These are phyloP conservation scores for Ogataea kodamae DNA, from an alignment of 805 yeast species.

Conservation along the genomic window DNA sequence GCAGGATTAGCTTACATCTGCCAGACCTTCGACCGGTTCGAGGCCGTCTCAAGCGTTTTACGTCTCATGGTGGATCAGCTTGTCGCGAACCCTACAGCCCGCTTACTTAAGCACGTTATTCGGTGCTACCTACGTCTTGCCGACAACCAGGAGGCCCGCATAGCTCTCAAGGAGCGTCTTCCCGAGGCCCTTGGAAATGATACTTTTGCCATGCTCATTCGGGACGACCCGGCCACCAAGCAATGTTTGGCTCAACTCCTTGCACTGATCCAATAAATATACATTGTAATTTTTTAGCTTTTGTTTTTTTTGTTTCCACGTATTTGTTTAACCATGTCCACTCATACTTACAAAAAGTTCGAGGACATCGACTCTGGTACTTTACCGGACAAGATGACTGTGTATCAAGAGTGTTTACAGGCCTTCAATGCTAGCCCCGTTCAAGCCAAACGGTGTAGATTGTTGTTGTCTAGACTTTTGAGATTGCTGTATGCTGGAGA, in stretches of 20 bases:
- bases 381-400: constrained; percentile 92
- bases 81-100: constrained; percentile 69
- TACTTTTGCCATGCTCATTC: constrained; percentile 71
- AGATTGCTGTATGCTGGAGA: constrained; percentile 84
- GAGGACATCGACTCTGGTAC: constrained; percentile 69
- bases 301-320: constrained; percentile 11
- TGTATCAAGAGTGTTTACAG: constrained; percentile 90
- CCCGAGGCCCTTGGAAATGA: constrained; percentile 89
- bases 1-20: constrained; percentile 89
- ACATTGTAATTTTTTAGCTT: constrained; percentile 5
- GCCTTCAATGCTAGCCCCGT: constrained; percentile 91
- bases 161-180: constrained; percentile 73
- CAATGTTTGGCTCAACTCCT: constrained; percentile 82
- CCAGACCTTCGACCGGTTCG: constrained; percentile 91
- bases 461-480: constrained; percentile 74
- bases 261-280: constrained; percentile 34
- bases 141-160: constrained; percentile 87
- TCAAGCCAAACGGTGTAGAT: constrained; percentile 82
- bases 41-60: constrained; percentile 87
- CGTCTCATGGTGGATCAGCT: constrained; percentile 84
- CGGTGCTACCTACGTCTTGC: constrained; percentile 88
- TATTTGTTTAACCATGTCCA: constrained; percentile 55
- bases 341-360: constrained; percentile 76
- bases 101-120: constrained; percentile 88
- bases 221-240: constrained; percentile 86